These are phyloP conservation scores for Pseudogymnoascus sp. DNA, from an alignment of 2,329 filamentous ascomycete species.

Conservation along the genomic window DNA sequence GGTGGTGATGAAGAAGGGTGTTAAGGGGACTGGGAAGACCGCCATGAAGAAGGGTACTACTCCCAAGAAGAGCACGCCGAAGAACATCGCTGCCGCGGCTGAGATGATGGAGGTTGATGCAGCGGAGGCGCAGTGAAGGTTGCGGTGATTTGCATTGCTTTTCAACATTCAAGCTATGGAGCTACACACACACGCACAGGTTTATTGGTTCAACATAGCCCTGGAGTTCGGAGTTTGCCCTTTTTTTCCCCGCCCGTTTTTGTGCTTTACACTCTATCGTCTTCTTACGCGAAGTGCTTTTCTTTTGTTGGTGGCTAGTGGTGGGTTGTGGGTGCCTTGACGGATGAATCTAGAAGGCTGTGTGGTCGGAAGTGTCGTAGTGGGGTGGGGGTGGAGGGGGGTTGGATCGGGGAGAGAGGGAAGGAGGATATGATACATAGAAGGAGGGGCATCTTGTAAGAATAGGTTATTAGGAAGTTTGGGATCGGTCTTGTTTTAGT, in stretches of 20 bases:
- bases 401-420: not conserved
- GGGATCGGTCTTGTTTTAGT: not conserved
- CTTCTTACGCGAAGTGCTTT: not conserved
- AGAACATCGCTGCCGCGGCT: not conserved
- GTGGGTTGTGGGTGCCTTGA: not conserved
- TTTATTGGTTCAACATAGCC: constrained; percentile 1
- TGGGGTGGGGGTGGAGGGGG: too few relatives aligned
- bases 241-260: not conserved
- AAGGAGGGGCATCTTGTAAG: not conserved
- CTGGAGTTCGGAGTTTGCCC: not conserved
- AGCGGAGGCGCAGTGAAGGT: not conserved
- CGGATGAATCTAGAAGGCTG: not conserved
- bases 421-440: not conserved
- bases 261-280: not conserved
- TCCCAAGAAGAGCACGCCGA: not conserved
- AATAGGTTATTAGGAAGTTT: not conserved
- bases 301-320: not conserved
- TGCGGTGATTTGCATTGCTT: not conserved
- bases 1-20: not conserved
- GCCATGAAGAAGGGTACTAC: not conserved
- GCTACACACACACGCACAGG: not conserved
- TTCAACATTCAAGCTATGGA: not conserved
- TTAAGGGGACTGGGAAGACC: not conserved
- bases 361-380: not conserved
- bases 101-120: not conserved